Evolutionary conservation across 148 eudicot genomes (phyloP).

Genomic region (Hydrangea macrophylla): DNA sequence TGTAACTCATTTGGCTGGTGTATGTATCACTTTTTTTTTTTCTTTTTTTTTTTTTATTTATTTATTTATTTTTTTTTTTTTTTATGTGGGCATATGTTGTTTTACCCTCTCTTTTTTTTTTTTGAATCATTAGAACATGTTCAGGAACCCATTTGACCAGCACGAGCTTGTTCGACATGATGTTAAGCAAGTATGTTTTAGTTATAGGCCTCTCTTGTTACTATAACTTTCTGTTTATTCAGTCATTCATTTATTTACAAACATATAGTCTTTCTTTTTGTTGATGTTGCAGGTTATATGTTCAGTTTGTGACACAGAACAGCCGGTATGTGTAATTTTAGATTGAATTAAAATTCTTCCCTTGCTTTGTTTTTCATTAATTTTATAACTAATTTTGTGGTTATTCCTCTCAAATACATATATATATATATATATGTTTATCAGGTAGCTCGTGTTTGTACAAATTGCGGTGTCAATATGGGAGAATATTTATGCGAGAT

Average conservation of each 20-base stretch:
- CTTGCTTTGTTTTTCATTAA: not conserved
- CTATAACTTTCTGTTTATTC: not conserved
- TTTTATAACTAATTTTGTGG: slow-evolving; percentile 2
- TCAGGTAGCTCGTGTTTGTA: slow-evolving; percentile 69
- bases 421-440: no score
- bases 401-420: not conserved
- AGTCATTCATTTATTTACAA: not conserved
- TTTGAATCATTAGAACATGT: slow-evolving; percentile 44
- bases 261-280: slow-evolving; percentile 3
- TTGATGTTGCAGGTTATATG: slow-evolving; percentile 66
- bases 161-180: slow-evolving; percentile 72
- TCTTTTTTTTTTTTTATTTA: slow-evolving; percentile 1
- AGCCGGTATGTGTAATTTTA: slow-evolving; percentile 59
- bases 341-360: slow-evolving; percentile 14
- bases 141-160: slow-evolving; percentile 56
- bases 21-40: not conserved
- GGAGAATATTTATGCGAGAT: slow-evolving; percentile 81
- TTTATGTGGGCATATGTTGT: slow-evolving; percentile 10
- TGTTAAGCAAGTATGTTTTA: slow-evolving; percentile 70
- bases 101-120: slow-evolving; percentile 13
- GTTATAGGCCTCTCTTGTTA: not conserved
- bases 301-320: slow-evolving; percentile 95
- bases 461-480: slow-evolving; percentile 88
- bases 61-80: not conserved
- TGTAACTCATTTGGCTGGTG: not conserved